A percentile compares a stretch with the other conserved stretches of the same genome.
These are phyloP conservation scores for Didymella keratinophila DNA, from an alignment of 2,329 filamentous ascomycete genomes.

Conservation along the genomic window DNA sequence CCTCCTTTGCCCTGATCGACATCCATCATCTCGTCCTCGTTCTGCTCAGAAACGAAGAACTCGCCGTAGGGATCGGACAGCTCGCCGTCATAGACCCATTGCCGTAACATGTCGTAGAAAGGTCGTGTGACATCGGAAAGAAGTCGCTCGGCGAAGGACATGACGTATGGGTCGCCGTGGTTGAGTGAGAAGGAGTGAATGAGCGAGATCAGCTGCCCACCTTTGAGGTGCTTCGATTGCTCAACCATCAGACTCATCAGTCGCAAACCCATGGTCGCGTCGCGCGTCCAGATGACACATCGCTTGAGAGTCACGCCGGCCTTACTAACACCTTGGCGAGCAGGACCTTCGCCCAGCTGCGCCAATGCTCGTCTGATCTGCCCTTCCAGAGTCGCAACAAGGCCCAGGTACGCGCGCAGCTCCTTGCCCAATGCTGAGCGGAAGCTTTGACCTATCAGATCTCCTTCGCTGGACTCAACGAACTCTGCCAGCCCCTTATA, in stretches of 20 bases:
- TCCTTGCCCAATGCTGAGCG: slow-evolving; percentile 85
- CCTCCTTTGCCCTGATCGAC: slow-evolving; percentile 58
- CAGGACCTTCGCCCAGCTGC: slow-evolving; percentile 72
- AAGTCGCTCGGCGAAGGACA: slow-evolving; percentile 88
- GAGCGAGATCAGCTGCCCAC: slow-evolving; percentile 89
- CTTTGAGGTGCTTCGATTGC: slow-evolving; percentile 81
- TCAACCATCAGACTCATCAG: slow-evolving; percentile 95
- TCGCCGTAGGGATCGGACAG: slow-evolving; percentile 94
- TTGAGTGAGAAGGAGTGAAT: slow-evolving; percentile 94
- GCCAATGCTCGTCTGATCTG: slow-evolving; percentile 86
- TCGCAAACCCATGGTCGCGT: slow-evolving; percentile 93
- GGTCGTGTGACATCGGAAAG: slow-evolving; percentile 87
- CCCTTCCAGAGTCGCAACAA: slow-evolving; percentile 90
- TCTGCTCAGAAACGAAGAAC: slow-evolving; percentile 92
- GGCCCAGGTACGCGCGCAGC: slow-evolving; percentile 84
- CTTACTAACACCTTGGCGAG: slow-evolving; percentile 77
- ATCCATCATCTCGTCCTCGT: slow-evolving; percentile 58
- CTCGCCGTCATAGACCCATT: slow-evolving; percentile 99
- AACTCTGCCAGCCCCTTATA: slow-evolving; percentile 84
- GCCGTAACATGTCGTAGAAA: slow-evolving; percentile 94
- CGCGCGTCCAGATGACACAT: slow-evolving; percentile 96
- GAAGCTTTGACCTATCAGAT: slow-evolving; percentile 90
- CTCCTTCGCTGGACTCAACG: slow-evolving; percentile 79
- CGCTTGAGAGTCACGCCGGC: slow-evolving; percentile 92
- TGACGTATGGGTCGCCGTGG: slow-evolving; percentile 94